Evolutionary conservation across 257 asterid species (phyloP).

Genomic region (Capsicum rhomboideum): DNA sequence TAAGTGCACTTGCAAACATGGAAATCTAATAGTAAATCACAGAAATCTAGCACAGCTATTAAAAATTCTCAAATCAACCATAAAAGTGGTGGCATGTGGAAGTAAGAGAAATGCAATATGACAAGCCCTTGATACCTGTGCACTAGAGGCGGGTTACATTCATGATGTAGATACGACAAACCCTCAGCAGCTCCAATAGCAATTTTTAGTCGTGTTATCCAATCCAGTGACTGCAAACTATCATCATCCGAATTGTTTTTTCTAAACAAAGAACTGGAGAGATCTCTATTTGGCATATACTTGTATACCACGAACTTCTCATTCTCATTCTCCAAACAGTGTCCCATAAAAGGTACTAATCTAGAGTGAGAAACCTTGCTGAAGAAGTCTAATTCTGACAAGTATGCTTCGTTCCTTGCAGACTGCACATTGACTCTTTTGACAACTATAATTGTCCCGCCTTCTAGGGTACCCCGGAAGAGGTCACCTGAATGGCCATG

Average conservation of each 20-base stretch:
- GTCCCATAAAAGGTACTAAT: constrained; percentile 79
- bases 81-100: not conserved
- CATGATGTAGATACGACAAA: constrained; percentile 80
- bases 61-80: not conserved
- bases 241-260: constrained; percentile 46
- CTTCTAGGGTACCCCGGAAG: constrained; percentile 69
- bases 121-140: constrained; percentile 57
- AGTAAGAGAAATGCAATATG: not conserved
- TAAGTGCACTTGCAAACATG: not conserved
- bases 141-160: constrained; percentile 81
- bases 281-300: constrained; percentile 76
- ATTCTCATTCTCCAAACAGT: constrained; percentile 82
- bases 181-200: constrained; percentile 96
- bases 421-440: constrained; percentile 54
- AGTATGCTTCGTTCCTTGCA: constrained; percentile 49
- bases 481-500: constrained; percentile 83
- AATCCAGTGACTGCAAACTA: constrained; percentile 76
- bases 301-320: constrained; percentile 80
- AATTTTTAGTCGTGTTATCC: constrained; percentile 91
- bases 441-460: constrained; percentile 59
- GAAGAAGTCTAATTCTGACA: constrained; percentile 60
- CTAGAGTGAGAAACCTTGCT: constrained; percentile 69
- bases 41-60: not conserved
- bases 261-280: constrained; percentile 76
- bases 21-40: not conserved